These are phyloP conservation scores for Suillus fuscotomentosus DNA, from an alignment of 768 basidiomycete species.

Conservation along the genomic window DNA sequence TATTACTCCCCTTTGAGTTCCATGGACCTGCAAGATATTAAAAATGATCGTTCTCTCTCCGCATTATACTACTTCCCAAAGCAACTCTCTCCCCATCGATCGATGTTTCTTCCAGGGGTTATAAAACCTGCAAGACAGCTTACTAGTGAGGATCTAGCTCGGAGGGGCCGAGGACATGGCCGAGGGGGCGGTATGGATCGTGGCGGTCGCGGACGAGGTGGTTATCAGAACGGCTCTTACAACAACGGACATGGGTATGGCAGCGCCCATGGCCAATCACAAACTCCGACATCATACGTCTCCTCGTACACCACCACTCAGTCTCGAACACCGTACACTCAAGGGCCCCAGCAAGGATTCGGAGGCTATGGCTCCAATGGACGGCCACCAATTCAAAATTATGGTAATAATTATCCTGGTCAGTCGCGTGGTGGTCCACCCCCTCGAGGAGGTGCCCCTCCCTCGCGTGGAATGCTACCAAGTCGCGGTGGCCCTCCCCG, in stretches of 20 bases:
- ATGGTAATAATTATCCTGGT: slow-evolving; percentile 30
- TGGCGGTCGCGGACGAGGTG: slow-evolving; percentile 33
- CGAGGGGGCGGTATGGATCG: slow-evolving; percentile 42
- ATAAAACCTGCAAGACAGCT: slow-evolving; percentile 59
- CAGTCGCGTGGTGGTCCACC: slow-evolving; percentile 24
- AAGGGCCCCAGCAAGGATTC: slow-evolving; percentile 22
- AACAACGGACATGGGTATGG: slow-evolving; percentile 17
- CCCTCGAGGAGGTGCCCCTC: slow-evolving; percentile 2
- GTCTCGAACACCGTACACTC: slow-evolving; percentile 13
- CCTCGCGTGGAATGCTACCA: slow-evolving; percentile 5
- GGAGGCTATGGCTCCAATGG: slow-evolving; percentile 33
- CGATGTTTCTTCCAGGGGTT: slow-evolving; percentile 75
- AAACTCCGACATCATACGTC: slow-evolving; percentile 10
- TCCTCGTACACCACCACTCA: slow-evolving; percentile 19
- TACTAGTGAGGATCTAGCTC: slow-evolving; percentile 62
- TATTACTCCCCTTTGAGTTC: slow-evolving; percentile 72
- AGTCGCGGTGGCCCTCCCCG: slow-evolving; percentile 9
- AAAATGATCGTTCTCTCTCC: slow-evolving; percentile 84
- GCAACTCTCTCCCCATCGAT: slow-evolving; percentile 83
- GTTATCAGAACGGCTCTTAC: slow-evolving; percentile 14
- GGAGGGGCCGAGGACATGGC: slow-evolving; percentile 50
- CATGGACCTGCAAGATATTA: slow-evolving; percentile 71
- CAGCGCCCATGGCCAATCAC: slow-evolving; percentile 18
- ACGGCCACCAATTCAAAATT: slow-evolving; percentile 26
- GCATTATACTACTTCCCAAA: slow-evolving; percentile 87